phyloP scores from a whole-genome alignment of 2,329 filamentous ascomycete genomes.

The Aureobasidium sp. region DNA sequence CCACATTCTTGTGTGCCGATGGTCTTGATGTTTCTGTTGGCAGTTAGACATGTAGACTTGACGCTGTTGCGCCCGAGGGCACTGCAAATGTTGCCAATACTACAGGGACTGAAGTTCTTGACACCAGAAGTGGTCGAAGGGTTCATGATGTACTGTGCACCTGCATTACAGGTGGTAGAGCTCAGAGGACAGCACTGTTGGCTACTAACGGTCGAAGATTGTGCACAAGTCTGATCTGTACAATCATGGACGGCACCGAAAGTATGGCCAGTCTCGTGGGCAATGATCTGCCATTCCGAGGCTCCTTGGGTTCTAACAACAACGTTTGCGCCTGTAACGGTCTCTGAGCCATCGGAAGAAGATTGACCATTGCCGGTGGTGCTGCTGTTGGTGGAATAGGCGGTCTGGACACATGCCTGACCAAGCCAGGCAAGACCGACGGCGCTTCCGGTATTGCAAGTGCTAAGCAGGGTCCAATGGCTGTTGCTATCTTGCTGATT shows the following conservation, averaged over 20 bases:
- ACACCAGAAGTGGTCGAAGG: slow-evolving; percentile 70
- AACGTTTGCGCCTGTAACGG: slow-evolving; percentile 78
- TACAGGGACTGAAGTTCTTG: slow-evolving; percentile 75
- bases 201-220: slow-evolving; percentile 49
- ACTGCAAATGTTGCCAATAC: slow-evolving; percentile 87
- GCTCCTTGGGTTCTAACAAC: slow-evolving; percentile 62
- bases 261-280: slow-evolving; percentile 88
- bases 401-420: slow-evolving; percentile 63
- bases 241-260: slow-evolving; percentile 97
- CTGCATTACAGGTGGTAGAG: slow-evolving; percentile 59
- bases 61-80: slow-evolving; percentile 70
- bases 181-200: slow-evolving; percentile 77
- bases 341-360: slow-evolving; percentile 49
- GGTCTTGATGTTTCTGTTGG: slow-evolving; percentile 74
- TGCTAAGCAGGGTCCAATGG: slow-evolving; percentile 85
- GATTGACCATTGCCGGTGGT: slow-evolving; percentile 27
- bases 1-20: slow-evolving; percentile 82
- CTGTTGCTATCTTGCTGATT: slow-evolving; percentile 69
- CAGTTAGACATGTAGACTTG: slow-evolving; percentile 67
- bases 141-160: slow-evolving; percentile 87
- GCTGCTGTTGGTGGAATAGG: slow-evolving; percentile 36
- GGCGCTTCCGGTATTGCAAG: slow-evolving; percentile 70
- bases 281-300: slow-evolving; percentile 91
- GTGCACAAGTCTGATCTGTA: slow-evolving; percentile 54
- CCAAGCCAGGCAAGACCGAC: slow-evolving; percentile 92